Percentiles rank a stretch among this genome's conserved stretches.
phyloP scores from a whole-genome alignment of 2,329 filamentous ascomycete genomes.

The Ramularia endophylla region DNA sequence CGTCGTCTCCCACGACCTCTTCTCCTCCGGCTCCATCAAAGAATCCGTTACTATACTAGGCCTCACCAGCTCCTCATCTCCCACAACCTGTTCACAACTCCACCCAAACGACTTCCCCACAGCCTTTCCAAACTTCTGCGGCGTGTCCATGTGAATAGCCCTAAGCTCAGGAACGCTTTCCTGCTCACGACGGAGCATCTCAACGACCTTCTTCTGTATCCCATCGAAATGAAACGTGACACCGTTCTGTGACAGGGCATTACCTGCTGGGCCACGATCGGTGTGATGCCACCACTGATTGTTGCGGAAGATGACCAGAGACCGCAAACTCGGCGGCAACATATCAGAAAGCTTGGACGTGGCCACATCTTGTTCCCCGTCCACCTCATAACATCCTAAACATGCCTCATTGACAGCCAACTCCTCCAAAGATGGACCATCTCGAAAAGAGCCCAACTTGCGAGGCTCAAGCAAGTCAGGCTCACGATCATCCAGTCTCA shows the following conservation, averaged over 20 bases:
- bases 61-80: background rate
- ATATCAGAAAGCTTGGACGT: constrained; percentile 1
- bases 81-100: constrained; percentile 3
- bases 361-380: background rate
- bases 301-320: constrained; percentile 2
- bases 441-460: background rate
- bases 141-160: constrained; percentile 3
- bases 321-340: constrained; percentile 1
- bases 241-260: background rate
- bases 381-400: background rate
- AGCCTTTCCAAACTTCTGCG: background rate
- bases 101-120: constrained; percentile 4
- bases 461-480: background rate
- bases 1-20: constrained; percentile 1
- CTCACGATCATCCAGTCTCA: constrained; percentile 5
- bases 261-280: background rate
- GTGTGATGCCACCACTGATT: constrained; percentile 5
- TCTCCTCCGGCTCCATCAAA: constrained; percentile 4
- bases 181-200: background rate
- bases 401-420: constrained; percentile 5
- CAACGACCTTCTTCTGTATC: constrained; percentile 4
- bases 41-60: constrained; percentile 6
- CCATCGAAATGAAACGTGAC: constrained; percentile 1
- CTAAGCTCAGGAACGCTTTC: background rate
- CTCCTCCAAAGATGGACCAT: background rate